Conservation (phyloP, 1,139 yeast species). For the Kurtzmaniella quercitrusa region DNA sequence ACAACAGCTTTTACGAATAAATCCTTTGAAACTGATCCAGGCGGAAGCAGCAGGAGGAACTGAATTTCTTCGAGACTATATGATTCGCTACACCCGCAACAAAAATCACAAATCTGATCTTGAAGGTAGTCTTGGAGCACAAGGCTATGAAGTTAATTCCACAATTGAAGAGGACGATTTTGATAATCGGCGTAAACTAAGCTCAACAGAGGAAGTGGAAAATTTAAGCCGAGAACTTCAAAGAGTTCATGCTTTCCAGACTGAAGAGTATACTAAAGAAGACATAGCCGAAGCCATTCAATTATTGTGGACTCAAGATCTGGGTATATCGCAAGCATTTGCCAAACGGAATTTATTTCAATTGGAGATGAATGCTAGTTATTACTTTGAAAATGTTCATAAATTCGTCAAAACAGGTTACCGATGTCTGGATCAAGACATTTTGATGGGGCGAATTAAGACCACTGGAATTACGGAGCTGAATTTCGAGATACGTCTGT, state of each 20-base stretch:
- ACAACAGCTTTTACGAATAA: constrained; percentile 49
- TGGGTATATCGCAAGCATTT: constrained; percentile 61
- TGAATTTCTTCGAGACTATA: constrained; percentile 60
- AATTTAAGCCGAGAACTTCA: constrained; percentile 4
- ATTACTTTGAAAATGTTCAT: constrained; percentile 67
- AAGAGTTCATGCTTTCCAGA: constrained; percentile 6
- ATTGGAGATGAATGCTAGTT: constrained; percentile 73
- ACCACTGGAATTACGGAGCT: constrained; percentile 96
- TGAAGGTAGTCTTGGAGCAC: not conserved
- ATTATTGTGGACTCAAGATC: constrained; percentile 63
- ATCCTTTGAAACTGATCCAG: constrained; percentile 60
- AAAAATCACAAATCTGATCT: constrained; percentile 40
- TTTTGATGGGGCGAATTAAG: constrained; percentile 84
- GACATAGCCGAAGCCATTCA: constrained; percentile 63
- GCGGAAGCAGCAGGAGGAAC: constrained; percentile 69
- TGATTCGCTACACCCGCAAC: constrained; percentile 54
- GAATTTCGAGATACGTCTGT: constrained; percentile 62
- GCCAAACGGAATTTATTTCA: constrained; percentile 72
- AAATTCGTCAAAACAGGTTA: constrained; percentile 64
- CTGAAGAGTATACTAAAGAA: constrained; percentile 21
- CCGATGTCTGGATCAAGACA: constrained; percentile 75
- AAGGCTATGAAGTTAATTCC: constrained; percentile 10
- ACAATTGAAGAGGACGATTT: constrained; percentile 10
- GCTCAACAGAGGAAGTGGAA: constrained; percentile 3
- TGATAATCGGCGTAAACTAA: constrained; percentile 8